phyloP scores from a whole-genome alignment of 1,139 yeast genomes.

The Tardiomyces depauwii region DNA sequence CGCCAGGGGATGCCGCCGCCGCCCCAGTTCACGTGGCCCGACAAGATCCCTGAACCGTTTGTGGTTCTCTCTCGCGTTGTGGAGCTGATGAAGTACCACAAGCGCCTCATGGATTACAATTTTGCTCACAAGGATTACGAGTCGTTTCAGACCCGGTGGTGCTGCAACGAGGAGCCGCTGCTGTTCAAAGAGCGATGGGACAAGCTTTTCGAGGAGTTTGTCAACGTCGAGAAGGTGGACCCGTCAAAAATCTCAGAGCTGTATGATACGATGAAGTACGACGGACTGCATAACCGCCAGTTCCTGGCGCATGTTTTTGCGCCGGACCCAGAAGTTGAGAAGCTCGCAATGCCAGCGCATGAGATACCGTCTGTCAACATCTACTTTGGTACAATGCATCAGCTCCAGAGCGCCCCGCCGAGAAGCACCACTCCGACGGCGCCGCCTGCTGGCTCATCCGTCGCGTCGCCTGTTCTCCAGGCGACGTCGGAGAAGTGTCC shows the following conservation, averaged over 20 bases:
- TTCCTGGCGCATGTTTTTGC: conserved; percentile 76
- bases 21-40: conserved; percentile 99
- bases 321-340: conserved; percentile 39
- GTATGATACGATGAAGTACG: conserved; percentile 97
- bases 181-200: conserved; percentile 96
- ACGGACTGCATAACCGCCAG: conserved; percentile 89
- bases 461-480: neutral
- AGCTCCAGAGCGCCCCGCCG: neutral
- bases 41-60: conserved; percentile 95
- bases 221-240: conserved; percentile 89
- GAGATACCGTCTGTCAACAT: conserved; percentile 29
- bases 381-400: neutral
- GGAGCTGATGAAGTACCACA: conserved; percentile 89
- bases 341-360: conserved; percentile 20
- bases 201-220: conserved; percentile 85
- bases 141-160: conserved; percentile 74
- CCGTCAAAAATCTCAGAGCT: conserved; percentile 95
- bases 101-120: conserved; percentile 72
- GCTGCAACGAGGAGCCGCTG: conserved; percentile 91
- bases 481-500: neutral
- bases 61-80: conserved; percentile 88
- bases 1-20: conserved; percentile 97
- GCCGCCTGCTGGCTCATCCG: neutral
- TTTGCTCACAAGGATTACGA: conserved; percentile 57
- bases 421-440: neutral